Evolutionary conservation across 73 alveolate species (phyloP).

Genomic region (Diophrys sp.): DNA sequence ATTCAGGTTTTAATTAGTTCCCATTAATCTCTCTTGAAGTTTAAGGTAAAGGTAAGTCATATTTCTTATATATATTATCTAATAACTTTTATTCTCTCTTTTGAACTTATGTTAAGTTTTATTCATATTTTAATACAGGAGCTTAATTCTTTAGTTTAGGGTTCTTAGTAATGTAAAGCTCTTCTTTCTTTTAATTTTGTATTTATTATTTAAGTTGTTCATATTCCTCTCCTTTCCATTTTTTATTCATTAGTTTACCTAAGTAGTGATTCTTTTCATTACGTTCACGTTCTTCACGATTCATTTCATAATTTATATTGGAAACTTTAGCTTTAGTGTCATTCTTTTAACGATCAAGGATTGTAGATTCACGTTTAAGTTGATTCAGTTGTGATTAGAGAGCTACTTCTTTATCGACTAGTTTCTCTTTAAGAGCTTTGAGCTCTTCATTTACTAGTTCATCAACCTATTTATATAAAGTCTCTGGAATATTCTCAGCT

Average conservation of each 20-base stretch:
- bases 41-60: not conserved
- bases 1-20: too few relatives aligned
- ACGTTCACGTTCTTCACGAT: not conserved
- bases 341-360: not conserved
- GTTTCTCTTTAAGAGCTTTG: too few relatives aligned
- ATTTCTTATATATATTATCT: not conserved
- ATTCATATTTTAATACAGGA: too few relatives aligned
- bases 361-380: not conserved
- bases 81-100: not conserved
- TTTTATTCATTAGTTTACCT: not conserved
- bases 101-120: not conserved
- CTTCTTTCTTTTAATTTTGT: not conserved
- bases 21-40: not conserved
- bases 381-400: not conserved
- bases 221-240: not conserved
- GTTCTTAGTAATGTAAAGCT: not conserved
- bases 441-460: not conserved
- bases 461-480: not conserved
- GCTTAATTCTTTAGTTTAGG: not conserved
- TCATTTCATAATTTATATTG: not conserved
- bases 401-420: not conserved
- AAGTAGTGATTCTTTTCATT: not conserved
- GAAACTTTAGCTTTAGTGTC: not conserved
- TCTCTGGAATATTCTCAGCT: not conserved
- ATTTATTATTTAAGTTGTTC: not conserved